phyloP scores from a whole-genome alignment of 352 stramenopile genomes.

The Globisporangium abappressorium region DNA sequence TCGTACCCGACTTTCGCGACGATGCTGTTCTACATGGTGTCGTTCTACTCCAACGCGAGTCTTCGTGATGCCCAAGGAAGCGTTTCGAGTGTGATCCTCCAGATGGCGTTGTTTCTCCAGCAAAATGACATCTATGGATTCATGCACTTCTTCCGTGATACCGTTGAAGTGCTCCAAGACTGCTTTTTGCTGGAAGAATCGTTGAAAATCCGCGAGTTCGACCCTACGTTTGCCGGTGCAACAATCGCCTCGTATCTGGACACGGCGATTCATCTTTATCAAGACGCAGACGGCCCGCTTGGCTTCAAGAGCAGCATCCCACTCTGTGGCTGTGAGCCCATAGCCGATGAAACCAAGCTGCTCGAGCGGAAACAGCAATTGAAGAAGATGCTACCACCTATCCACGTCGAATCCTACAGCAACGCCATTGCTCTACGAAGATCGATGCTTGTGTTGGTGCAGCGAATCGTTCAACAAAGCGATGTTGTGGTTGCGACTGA shows the following conservation, averaged over 20 bases:
- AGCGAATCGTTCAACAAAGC: conserved; percentile 34
- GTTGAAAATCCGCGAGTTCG: conserved; percentile 29
- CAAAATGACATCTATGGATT: conserved; percentile 53
- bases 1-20: conserved; percentile 51
- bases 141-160: conserved; percentile 64
- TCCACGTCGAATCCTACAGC: conserved; percentile 40
- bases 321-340: conserved; percentile 50
- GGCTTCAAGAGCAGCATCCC: conserved; percentile 27
- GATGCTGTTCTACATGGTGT: conserved; percentile 76
- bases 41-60: conserved; percentile 52
- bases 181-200: conserved; percentile 53
- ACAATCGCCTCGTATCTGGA: conserved; percentile 49
- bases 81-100: conserved; percentile 43
- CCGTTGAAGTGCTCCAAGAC: conserved; percentile 50
- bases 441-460: conserved; percentile 29
- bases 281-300: conserved; percentile 51
- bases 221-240: conserved; percentile 19
- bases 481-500: conserved; percentile 30
- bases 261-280: conserved; percentile 63
- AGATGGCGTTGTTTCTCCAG: conserved; percentile 57
- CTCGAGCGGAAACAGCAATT: conserved; percentile 39
- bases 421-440: conserved; percentile 34
- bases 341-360: conserved; percentile 24
- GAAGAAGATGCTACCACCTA: conserved; percentile 45
- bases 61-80: conserved; percentile 37